Evolutionary conservation across 2,329 filamentous ascomycete genomes (phyloP).

Genomic region (Ceratocystis cubensis): DNA sequence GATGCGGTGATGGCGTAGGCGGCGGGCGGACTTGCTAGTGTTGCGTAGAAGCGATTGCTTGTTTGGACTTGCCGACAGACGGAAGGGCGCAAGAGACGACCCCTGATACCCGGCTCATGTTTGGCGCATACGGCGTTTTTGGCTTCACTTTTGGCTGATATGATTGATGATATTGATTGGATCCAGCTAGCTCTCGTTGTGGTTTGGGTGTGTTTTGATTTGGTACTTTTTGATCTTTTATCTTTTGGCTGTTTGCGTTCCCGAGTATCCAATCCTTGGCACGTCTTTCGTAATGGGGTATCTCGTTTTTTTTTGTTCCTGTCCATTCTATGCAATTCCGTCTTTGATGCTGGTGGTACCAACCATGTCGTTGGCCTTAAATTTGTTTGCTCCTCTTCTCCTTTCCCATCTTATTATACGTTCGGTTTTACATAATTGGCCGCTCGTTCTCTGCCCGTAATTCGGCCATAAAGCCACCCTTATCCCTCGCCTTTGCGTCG

Average conservation of each 20-base stretch:
- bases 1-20: slow-evolving; percentile 54
- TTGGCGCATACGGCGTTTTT: slow-evolving; percentile 9
- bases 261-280: not conserved
- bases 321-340: slow-evolving; percentile 3
- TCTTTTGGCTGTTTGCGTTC: not conserved
- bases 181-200: not conserved
- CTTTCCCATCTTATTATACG: slow-evolving; percentile 11
- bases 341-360: not conserved
- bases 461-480: slow-evolving; percentile 67
- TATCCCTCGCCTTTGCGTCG: slow-evolving; percentile 65
- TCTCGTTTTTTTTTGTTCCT: slow-evolving; percentile 13
- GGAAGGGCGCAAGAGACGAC: not conserved
- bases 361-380: not conserved
- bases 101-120: not conserved
- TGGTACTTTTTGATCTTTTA: not conserved
- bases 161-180: slow-evolving; percentile 10
- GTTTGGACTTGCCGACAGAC: not conserved
- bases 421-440: not conserved
- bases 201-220: slow-evolving; percentile 5
- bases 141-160: not conserved
- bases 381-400: not conserved
- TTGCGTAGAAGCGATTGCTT: not conserved
- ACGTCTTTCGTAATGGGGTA: slow-evolving; percentile 17
- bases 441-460: slow-evolving; percentile 74
- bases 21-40: not conserved